Evolutionary conservation across 2,329 filamentous ascomycete genomes (phyloP), one percentile per base, ranked within the genome.

Genomic region (Arachnomyces sp.): DNA sequence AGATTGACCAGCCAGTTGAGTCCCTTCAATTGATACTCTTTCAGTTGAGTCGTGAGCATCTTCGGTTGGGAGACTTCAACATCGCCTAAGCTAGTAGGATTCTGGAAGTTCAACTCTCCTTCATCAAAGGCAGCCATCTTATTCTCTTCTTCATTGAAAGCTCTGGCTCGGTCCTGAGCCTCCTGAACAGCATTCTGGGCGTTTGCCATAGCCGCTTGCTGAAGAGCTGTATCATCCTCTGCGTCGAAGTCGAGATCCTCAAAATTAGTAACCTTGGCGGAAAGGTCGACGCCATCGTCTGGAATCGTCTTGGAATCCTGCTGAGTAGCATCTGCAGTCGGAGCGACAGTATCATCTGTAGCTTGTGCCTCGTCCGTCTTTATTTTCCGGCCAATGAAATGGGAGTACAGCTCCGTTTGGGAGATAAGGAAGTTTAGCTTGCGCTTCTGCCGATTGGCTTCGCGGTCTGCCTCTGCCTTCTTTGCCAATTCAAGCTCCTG

Each of bases 371-470:
- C 89, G 52, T 92, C 84, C 1, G 90, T 96, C 69, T 95, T 95
- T 67, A 96, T 94, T 73, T 98, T 98, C 71, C 95, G 94, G 62
- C 92, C 90, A 54, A 98, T 95, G 65, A 98, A 98, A 73, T 98
- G 92, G 31, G 90, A 96, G 72, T 98, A 98, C 37, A 98, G 75
- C 62, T 98, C 92, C 1, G 92, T 98, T 68, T 98, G 92, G 1
- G 90, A 95, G 63, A 98, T 98, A 48, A 98, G 76, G 75, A 98
- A 98, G 68, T 98, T 96, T 61, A 98, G 85, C 71, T 98, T 98
- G 55, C 92, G 82, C 77, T 94, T 95, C 69, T 98, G 92, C 49
- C 92, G 80, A 53, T 94, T 94, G 12, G 92, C 88, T 75, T 98
- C 92, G 50, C 93, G 88, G 54, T 96, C 92, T 4, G 92, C 92